phyloP scores from a whole-genome alignment of 805 yeast genomes.

The Starmerella kuoi region DNA sequence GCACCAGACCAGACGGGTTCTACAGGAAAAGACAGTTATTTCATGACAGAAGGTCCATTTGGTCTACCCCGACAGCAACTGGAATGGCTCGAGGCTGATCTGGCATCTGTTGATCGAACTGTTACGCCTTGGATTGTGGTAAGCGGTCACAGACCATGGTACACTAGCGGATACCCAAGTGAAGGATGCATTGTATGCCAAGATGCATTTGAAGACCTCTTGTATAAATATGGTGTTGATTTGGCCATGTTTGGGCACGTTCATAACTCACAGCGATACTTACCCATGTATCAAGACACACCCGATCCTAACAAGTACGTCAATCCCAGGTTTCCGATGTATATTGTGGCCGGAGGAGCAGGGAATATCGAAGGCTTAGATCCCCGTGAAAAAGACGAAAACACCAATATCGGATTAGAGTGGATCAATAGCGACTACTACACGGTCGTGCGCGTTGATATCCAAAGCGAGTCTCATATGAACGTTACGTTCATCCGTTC shows the following conservation, averaged over 20 bases:
- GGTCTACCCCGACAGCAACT: slow-evolving; percentile 5
- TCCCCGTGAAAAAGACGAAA: not conserved
- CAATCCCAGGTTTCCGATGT: slow-evolving; percentile 4
- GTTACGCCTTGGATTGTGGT: slow-evolving; percentile 9
- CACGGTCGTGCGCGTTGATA: slow-evolving; percentile 3
- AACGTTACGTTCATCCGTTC: slow-evolving; percentile 1
- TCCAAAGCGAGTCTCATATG: not conserved
- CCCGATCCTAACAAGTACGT: slow-evolving; percentile 1
- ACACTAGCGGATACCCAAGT: slow-evolving; percentile 1
- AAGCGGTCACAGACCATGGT: slow-evolving; percentile 10
- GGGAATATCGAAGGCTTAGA: slow-evolving; percentile 7
- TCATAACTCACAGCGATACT: slow-evolving; percentile 8
- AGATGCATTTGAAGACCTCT: slow-evolving; percentile 5
- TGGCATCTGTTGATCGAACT: slow-evolving; percentile 8
- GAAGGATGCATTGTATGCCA: slow-evolving; percentile 1
- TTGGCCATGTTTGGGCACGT: slow-evolving; percentile 4
- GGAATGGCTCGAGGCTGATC: slow-evolving; percentile 6
- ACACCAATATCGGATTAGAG: slow-evolving; percentile 1
- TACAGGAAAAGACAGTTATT: not conserved
- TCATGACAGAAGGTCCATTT: slow-evolving; percentile 6
- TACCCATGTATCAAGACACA: slow-evolving; percentile 4
- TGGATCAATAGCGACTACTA: slow-evolving; percentile 2
- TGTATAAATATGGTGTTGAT: slow-evolving; percentile 7
- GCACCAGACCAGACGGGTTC: slow-evolving; percentile 7
- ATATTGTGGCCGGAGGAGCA: slow-evolving; percentile 6